Conservation (phyloP, 768 basidiomycete species). For the Naganishia antarctica region DNA sequence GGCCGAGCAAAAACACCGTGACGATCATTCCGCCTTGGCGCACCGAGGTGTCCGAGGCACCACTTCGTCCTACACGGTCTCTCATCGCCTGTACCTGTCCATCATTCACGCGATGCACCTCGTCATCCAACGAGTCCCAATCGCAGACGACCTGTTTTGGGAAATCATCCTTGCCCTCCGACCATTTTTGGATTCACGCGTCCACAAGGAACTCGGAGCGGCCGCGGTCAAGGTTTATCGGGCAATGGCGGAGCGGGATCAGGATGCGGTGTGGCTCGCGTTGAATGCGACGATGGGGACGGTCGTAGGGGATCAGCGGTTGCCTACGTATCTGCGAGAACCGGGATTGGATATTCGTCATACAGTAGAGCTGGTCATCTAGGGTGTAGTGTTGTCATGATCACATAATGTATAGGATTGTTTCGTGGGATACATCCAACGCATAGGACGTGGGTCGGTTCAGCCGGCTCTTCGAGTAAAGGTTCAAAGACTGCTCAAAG, state of each 20-base stretch:
- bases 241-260: slow-evolving; percentile 60
- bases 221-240: slow-evolving; percentile 64
- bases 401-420: no score
- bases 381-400: slow-evolving; percentile 20
- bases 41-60: slow-evolving; percentile 61
- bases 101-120: slow-evolving; percentile 69
- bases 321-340: slow-evolving; percentile 35
- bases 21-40: slow-evolving; percentile 63
- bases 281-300: slow-evolving; percentile 49
- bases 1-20: slow-evolving; percentile 59
- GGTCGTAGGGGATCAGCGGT: slow-evolving; percentile 25
- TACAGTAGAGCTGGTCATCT: not conserved
- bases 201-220: slow-evolving; percentile 69
- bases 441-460: not conserved
- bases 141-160: slow-evolving; percentile 71
- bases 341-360: slow-evolving; percentile 31
- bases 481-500: no score
- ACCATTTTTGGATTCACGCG: slow-evolving; percentile 64
- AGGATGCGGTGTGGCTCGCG: slow-evolving; percentile 79
- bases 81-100: slow-evolving; percentile 73
- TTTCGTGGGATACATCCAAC: not conserved
- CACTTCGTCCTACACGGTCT: slow-evolving; percentile 62
- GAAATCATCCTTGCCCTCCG: slow-evolving; percentile 70
- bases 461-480: no score
- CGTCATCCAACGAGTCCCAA: slow-evolving; percentile 61